Evolutionary conservation across 2,329 filamentous ascomycete species (phyloP).

Genomic region (Fusarium sp.): DNA sequence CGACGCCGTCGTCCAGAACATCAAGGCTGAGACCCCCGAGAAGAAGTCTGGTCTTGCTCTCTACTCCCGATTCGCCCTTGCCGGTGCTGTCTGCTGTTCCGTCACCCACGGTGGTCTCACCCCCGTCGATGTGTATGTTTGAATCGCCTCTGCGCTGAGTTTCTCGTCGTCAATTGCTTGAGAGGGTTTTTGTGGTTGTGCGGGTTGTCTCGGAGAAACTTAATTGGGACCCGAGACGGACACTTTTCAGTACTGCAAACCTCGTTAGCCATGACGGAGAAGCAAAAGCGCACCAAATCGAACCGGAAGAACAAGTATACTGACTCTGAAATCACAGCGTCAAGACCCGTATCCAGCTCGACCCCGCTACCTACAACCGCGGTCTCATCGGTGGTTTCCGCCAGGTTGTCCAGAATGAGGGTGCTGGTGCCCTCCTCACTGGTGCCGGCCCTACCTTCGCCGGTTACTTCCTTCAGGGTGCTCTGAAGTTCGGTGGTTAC

Average conservation of each 20-base stretch:
- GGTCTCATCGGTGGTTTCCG: conserved; percentile 87
- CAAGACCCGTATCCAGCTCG: conserved; percentile 96
- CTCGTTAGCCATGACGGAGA: background rate
- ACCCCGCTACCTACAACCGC: conserved; percentile 87
- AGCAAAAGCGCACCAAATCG: background rate
- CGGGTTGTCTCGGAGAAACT: background rate
- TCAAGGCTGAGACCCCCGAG: conserved; percentile 52
- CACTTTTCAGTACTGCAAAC: conserved; percentile 1
- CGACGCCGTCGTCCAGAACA: conserved; percentile 55
- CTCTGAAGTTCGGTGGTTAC: conserved; percentile 94
- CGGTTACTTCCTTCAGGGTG: conserved; percentile 94
- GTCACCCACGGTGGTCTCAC: conserved; percentile 97
- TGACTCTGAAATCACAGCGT: conserved; percentile 66
- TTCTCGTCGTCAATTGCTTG: conserved; percentile 32
- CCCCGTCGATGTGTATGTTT: conserved; percentile 97
- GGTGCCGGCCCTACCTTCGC: conserved; percentile 86
- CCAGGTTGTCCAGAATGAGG: conserved; percentile 85
- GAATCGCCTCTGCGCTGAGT: background rate
- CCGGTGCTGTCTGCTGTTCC: conserved; percentile 97
- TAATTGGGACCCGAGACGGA: conserved; percentile 6
- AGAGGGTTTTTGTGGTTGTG: background rate
- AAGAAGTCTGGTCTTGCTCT: conserved; percentile 68
- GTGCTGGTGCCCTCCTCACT: conserved; percentile 85
- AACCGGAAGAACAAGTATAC: background rate
- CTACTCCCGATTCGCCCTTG: conserved; percentile 96